Evolutionary conservation across 169 alveolate genomes (phyloP), one percentile per base, ranked within the genome.

Genomic region (Eimeria tenella): DNA sequence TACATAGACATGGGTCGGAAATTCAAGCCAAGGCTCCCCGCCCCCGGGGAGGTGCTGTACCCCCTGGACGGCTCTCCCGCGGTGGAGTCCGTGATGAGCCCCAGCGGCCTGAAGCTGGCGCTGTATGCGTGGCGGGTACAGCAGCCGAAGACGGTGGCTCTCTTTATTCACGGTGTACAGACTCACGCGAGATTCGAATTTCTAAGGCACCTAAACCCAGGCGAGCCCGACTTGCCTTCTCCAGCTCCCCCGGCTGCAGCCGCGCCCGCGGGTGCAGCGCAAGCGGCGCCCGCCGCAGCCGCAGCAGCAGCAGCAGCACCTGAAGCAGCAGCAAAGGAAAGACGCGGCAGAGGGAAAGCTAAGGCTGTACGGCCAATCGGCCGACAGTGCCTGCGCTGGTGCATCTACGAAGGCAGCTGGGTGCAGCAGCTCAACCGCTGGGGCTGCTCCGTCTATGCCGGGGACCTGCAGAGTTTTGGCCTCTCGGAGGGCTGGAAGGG

Each of bases 401-500:
- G 91, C 42, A 74, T 87, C 23, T 94, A 94, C 62, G 83, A 89
- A 56, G 96, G 96, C 9, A 88, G 95, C 68, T 94, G 96, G 96
- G 75, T 83, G 55, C 94, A 94, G 25, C 93, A 90, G 58, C 81
- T 94, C 68, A 94, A 88, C 71, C n/a, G 10, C 15, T 74, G 74
- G 25, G 95, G 96, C 17, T 86, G 86, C 19, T 31, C 88, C 31
- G 93, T 94, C 50, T 73, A 79, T 21, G 96, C 90, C n/a, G 71
- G 90, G 93, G 96, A 94, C 88, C 77, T 94, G n/a, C 93, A 94
- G 83, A 94, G 96, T 71, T 94, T 88, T 73, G 96, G 96, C 63
- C 75, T 88, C 31, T 88, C 95, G 0, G 95, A 89, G 70, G 96
- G 96, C 5, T 94, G 94, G 95, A 73, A 90, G 58, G 92, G 79